Evolutionary conservation across 192 early-diverging fungal species (phyloP).

Genomic region (Linnemannia exigua): DNA sequence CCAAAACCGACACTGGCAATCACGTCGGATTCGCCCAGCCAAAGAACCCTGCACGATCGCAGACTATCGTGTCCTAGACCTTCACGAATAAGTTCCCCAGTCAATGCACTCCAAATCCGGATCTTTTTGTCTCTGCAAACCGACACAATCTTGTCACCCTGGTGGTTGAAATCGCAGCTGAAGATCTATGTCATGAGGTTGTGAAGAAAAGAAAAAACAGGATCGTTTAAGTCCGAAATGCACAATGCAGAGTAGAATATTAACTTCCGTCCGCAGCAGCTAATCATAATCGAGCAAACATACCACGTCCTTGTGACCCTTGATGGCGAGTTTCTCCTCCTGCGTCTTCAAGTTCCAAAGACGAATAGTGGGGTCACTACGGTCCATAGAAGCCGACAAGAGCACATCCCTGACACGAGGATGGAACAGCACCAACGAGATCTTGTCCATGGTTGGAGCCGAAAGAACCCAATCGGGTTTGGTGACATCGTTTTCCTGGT

Average conservation of each 20-base stretch:
- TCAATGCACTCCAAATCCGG: slow-evolving; percentile 72
- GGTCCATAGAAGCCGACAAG: slow-evolving; percentile 71
- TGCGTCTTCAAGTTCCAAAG: slow-evolving; percentile 70
- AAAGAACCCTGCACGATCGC: slow-evolving; percentile 74
- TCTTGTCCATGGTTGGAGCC: slow-evolving; percentile 65
- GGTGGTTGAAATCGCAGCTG: slow-evolving; percentile 69
- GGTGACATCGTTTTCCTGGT: slow-evolving; percentile 59
- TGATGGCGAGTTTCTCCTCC: slow-evolving; percentile 51
- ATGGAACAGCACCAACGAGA: slow-evolving; percentile 68
- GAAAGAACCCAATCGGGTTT: slow-evolving; percentile 41
- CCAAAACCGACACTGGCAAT: slow-evolving; percentile 83
- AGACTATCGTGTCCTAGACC: slow-evolving; percentile 78
- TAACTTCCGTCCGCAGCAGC: no score
- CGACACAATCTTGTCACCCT: slow-evolving; percentile 78
- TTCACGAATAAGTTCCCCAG: slow-evolving; percentile 67
- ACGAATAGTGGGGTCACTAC: slow-evolving; percentile 60
- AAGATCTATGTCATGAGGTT: slow-evolving; percentile 40
- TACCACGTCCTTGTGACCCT: slow-evolving; percentile 54
- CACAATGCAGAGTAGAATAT: not conserved
- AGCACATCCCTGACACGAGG: slow-evolving; percentile 71
- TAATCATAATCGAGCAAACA: not conserved
- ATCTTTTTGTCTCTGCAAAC: slow-evolving; percentile 78
- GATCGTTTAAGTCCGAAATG: not conserved
- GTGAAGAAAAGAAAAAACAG: no score
- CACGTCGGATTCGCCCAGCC: slow-evolving; percentile 69